A percentile compares a stretch with the other conserved stretches of the same genome.
phyloP scores from a whole-genome alignment of 306 rosid species.

The Cicer chorassanicum region DNA sequence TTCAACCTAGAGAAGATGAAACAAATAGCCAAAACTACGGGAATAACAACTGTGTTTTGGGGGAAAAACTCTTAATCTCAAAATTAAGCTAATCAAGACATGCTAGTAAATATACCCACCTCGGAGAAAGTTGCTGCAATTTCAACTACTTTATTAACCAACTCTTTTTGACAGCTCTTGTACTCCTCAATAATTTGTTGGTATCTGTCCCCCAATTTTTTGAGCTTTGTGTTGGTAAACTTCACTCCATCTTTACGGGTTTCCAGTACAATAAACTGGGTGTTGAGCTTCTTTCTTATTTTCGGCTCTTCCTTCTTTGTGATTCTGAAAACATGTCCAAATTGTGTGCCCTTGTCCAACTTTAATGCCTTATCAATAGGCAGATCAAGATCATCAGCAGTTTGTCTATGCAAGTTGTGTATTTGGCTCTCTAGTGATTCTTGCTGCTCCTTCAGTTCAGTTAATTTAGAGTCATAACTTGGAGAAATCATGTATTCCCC shows the following conservation, averaged over 20 bases:
- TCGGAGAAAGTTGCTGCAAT: slow-evolving; percentile 75
- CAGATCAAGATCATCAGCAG: slow-evolving; percentile 89
- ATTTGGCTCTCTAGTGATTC: slow-evolving; percentile 75
- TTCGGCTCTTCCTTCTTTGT: slow-evolving; percentile 99
- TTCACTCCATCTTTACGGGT: slow-evolving; percentile 98
- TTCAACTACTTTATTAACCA: slow-evolving; percentile 76
- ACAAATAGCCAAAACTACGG: slow-evolving; percentile 20
- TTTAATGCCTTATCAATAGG: slow-evolving; percentile 81
- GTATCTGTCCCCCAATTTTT: slow-evolving; percentile 82
- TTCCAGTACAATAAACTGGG: slow-evolving; percentile 91
- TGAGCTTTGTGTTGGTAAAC: slow-evolving; percentile 91
- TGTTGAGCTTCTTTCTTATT: slow-evolving; percentile 87
- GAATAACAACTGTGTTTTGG: slow-evolving; percentile 16
- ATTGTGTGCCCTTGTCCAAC: slow-evolving; percentile 89
- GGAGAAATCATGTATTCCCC: slow-evolving; percentile 95
- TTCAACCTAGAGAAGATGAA: slow-evolving; percentile 42
- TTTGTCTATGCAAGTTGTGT: slow-evolving; percentile 71
- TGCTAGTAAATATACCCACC: slow-evolving; percentile 53
- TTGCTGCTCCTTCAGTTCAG: slow-evolving; percentile 71
- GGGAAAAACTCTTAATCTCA: neutral
- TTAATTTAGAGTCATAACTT: slow-evolving; percentile 72
- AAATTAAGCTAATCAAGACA: slow-evolving; percentile 6
- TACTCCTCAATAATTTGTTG: slow-evolving; percentile 85
- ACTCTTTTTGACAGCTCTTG: slow-evolving; percentile 78
- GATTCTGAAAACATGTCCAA: slow-evolving; percentile 95